These are phyloP conservation scores for Aristolochia fimbriata DNA, from an alignment of 164 flowering plant genomes.

Conservation along the genomic window DNA sequence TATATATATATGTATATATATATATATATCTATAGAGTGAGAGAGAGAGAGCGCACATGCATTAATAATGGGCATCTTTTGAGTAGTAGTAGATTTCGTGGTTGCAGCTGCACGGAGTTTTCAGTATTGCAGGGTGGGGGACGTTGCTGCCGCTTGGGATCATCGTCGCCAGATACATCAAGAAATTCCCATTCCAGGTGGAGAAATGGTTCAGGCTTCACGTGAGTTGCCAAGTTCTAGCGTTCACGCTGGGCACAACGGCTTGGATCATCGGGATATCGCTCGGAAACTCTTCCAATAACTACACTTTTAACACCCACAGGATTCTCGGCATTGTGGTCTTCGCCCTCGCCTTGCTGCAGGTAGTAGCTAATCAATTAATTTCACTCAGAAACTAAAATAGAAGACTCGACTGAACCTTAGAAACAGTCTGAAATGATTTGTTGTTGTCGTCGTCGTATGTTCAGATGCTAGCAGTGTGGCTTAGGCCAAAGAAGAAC, in stretches of 20 bases:
- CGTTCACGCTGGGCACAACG: slow-evolving; percentile 19
- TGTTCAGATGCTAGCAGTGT: slow-evolving; percentile 29
- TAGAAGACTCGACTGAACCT: no score
- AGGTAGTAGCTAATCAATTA: slow-evolving; percentile 20
- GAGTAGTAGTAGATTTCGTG: background rate
- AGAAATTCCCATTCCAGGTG: slow-evolving; percentile 6
- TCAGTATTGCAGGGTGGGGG: slow-evolving; percentile 50
- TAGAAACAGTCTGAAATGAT: no score
- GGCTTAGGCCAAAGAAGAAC: slow-evolving; percentile 15
- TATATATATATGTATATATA: no score
- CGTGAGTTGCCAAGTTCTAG: slow-evolving; percentile 16
- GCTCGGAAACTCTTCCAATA: slow-evolving; percentile 24
- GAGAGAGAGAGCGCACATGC: no score
- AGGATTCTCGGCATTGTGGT: slow-evolving; percentile 23
- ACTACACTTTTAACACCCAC: slow-evolving; percentile 25
- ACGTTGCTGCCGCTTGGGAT: slow-evolving; percentile 31
- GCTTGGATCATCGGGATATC: slow-evolving; percentile 31
- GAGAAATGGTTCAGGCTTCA: slow-evolving; percentile 17
- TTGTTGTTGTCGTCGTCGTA: no score
- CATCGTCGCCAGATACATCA: slow-evolving; percentile 33
- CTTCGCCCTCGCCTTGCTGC: slow-evolving; percentile 30
- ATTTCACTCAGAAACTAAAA: background rate
- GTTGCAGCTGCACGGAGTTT: slow-evolving; percentile 36
- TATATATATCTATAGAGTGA: no score
- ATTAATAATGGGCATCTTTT: no score